A percentile compares a stretch with the other conserved stretches of the same genome.
Evolutionary conservation across 2,329 filamentous ascomycete species (phyloP).

Genomic region (Lecanicillium sp.): DNA sequence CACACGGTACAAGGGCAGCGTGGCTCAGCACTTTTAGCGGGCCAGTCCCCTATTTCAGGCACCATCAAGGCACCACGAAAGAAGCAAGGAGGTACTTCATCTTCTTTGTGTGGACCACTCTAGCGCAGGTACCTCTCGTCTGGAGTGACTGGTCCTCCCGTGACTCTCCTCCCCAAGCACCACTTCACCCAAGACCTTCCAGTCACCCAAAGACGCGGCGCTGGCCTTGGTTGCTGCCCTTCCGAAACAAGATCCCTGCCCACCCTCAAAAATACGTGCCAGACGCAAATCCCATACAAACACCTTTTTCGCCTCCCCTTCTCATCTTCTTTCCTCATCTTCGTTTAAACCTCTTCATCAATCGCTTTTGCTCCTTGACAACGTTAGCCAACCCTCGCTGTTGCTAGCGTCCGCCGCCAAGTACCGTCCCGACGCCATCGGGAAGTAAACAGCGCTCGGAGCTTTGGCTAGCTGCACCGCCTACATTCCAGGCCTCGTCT

Average conservation of each 20-base stretch:
- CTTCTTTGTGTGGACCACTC: neutral
- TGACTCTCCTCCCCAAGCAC: too few relatives aligned
- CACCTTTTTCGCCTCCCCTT: conserved; percentile 8
- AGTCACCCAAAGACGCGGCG: neutral
- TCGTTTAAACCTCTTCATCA: conserved; percentile 1
- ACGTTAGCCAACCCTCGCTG: too few relatives aligned
- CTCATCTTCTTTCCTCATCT: conserved; percentile 3
- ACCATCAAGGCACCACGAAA: conserved; percentile 7
- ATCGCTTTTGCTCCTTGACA: too few relatives aligned
- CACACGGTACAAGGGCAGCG: conserved; percentile 16
- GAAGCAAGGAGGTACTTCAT: conserved; percentile 15
- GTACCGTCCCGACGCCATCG: too few relatives aligned
- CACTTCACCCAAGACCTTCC: neutral
- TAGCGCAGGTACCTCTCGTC: neutral
- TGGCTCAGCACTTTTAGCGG: conserved; percentile 23
- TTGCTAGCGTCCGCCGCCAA: too few relatives aligned
- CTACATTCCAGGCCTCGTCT: too few relatives aligned
- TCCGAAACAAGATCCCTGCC: conserved; percentile 9
- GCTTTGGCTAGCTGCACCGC: too few relatives aligned
- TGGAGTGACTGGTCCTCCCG: neutral
- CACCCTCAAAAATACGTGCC: conserved; percentile 2
- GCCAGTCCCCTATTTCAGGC: conserved; percentile 19
- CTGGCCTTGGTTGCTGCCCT: conserved; percentile 3
- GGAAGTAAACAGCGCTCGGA: too few relatives aligned
- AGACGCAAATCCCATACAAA: neutral